Percentiles rank a stretch among this genome's conserved stretches.
These are phyloP conservation scores for Dioszegia crocea DNA, from an alignment of 768 basidiomycete species.

Conservation along the genomic window DNA sequence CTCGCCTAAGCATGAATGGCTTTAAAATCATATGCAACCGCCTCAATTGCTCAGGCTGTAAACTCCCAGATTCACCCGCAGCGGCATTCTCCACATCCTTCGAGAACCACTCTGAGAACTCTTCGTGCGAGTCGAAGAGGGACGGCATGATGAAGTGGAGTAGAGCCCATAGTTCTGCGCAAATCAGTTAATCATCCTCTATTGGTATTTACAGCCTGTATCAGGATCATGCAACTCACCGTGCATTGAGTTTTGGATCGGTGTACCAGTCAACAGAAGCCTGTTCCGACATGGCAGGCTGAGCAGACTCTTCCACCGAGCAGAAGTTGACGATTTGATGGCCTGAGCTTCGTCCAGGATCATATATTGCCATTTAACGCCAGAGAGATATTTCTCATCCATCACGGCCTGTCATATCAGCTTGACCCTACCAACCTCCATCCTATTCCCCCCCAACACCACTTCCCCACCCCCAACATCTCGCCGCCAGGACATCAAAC, in stretches of 20 bases:
- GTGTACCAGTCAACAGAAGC: conserved; percentile 89
- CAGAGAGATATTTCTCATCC: conserved; percentile 96
- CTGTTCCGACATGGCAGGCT: conserved; percentile 95
- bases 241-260: conserved; percentile 99
- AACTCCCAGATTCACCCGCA: conserved; percentile 75
- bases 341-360: conserved; percentile 99
- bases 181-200: neutral
- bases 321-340: conserved; percentile 94
- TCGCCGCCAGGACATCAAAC: neutral
- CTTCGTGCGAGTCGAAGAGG: conserved; percentile 96
- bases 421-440: neutral
- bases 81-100: conserved; percentile 96
- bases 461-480: neutral
- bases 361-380: conserved; percentile 99
- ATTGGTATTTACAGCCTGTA: neutral
- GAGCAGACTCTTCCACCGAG: conserved; percentile 93
- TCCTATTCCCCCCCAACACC: neutral
- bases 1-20: conserved; percentile 95
- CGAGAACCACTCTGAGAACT: conserved; percentile 99
- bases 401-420: conserved; percentile 67
- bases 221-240: conserved; percentile 56
- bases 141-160: conserved; percentile 99
- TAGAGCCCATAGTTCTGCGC: conserved; percentile 88
- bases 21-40: conserved; percentile 98
- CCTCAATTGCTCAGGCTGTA: conserved; percentile 91